Evolutionary conservation across 1,284 basidiomycete genomes (phyloP).

Genomic region (Limonomyces culmigenus): DNA sequence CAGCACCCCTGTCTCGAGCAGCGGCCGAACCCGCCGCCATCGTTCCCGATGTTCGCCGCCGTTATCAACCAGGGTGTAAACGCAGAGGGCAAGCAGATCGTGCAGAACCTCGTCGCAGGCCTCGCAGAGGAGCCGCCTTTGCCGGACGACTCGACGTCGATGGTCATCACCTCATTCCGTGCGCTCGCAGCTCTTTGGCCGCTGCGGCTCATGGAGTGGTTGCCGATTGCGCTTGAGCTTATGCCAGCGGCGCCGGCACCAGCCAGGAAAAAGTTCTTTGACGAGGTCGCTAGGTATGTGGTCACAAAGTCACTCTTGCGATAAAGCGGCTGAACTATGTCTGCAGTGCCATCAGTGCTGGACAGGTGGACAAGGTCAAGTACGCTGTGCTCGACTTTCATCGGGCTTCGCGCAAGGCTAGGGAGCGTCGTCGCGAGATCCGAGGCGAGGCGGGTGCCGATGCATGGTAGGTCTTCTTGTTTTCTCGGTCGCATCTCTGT

Average conservation of each 20-base stretch:
- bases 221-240: slow-evolving; percentile 54
- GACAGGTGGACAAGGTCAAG: slow-evolving; percentile 65
- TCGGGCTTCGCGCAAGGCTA: slow-evolving; percentile 48
- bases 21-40: slow-evolving; percentile 31
- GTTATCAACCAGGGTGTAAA: slow-evolving; percentile 54
- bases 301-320: slow-evolving; percentile 3
- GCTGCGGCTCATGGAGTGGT: slow-evolving; percentile 52
- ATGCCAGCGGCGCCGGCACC: slow-evolving; percentile 47
- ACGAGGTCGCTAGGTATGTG: slow-evolving; percentile 56
- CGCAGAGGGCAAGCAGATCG: slow-evolving; percentile 60
- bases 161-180: slow-evolving; percentile 67
- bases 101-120: slow-evolving; percentile 61
- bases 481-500: background rate
- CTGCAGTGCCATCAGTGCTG: slow-evolving; percentile 40
- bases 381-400: slow-evolving; percentile 51
- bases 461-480: slow-evolving; percentile 17
- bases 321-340: slow-evolving; percentile 6
- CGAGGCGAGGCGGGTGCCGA: slow-evolving; percentile 20
- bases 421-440: slow-evolving; percentile 55
- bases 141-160: slow-evolving; percentile 71
- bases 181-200: slow-evolving; percentile 53
- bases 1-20: slow-evolving; percentile 52
- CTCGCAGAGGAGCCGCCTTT: slow-evolving; percentile 75
- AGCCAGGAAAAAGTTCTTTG: slow-evolving; percentile 63
- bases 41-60: slow-evolving; percentile 44